Base-by-base conservation (phyloP, 2,329 filamentous ascomycete species). In the Diplocarpon mali region DNA sequence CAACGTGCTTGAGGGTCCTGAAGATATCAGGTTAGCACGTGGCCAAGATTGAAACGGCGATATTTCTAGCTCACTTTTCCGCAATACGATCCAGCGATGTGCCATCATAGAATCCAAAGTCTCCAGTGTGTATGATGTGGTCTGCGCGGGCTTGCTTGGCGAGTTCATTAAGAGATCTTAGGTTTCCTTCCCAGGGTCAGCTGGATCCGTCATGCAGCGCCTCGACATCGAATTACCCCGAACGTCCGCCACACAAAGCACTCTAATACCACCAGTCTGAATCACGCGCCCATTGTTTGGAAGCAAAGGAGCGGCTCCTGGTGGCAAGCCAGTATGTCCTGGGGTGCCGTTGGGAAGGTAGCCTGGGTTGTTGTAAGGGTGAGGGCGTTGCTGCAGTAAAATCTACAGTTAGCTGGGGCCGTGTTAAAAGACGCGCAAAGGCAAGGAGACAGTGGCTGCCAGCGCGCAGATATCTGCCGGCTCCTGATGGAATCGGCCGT, bases 51-150 rank as follows among this genome's bases (percentile, higher is more conserved):
- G 45, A 16, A 44, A 15, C 14, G 35, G 28, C 9, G 17, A 32
- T 38, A 29, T 17, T 39, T 36, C 42, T 10, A 45, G 49, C 80
- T 71, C 69, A 94, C 87, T 98, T 98, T 67, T 98, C 92, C 34
- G 92, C 92, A 69, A 98, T 96, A 61, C 92, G 83, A 61, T 96
- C 90, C 55, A 98, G 72, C 30, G 92, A 98, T 44, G 83, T 86
- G 59, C 94, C 85, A 66, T 98, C 92, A 70, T 98, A 98, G 70
- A 98, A 98, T 52, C 92, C 92, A 64, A 98, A 98, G 66, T 98
- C 92, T 65, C 92, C 92, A 15, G 92, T 98, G 68, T 98, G 92
- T 61, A 98, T 88, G 66, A 98, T 95, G 69, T 95, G 88, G 68
- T 95, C 88, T 59, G 92, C 92, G 63, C 85, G 85, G 51, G 92